These are phyloP conservation scores for Termitomyces eurrhizus DNA, from an alignment of 768 basidiomycete species.

Conservation along the genomic window DNA sequence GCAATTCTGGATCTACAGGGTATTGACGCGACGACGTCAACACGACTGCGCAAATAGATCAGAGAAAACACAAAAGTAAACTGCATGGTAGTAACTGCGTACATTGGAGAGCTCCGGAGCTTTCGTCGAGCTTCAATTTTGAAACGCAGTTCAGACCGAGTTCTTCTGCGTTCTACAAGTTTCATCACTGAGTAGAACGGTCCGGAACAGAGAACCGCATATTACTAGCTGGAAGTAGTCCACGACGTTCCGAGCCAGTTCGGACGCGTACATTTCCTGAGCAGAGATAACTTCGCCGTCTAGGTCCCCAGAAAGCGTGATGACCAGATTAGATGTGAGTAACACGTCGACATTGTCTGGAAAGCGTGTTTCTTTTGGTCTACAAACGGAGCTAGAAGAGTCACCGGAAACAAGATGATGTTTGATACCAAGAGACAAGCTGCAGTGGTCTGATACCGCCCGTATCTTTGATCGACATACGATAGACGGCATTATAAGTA, in stretches of 20 bases:
- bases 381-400: slow-evolving; percentile 23
- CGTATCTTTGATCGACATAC: slow-evolving; percentile 34
- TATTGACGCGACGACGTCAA: slow-evolving; percentile 18
- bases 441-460: slow-evolving; percentile 38
- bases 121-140: slow-evolving; percentile 42
- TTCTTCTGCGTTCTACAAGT: slow-evolving; percentile 50
- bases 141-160: slow-evolving; percentile 60
- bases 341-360: slow-evolving; percentile 44
- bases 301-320: slow-evolving; percentile 52
- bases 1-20: slow-evolving; percentile 10
- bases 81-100: slow-evolving; percentile 15
- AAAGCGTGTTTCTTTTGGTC: slow-evolving; percentile 33
- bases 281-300: slow-evolving; percentile 39
- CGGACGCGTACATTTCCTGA: slow-evolving; percentile 42
- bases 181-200: background rate
- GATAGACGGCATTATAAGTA: slow-evolving; percentile 27
- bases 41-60: slow-evolving; percentile 8
- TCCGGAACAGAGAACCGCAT: background rate
- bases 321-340: slow-evolving; percentile 42
- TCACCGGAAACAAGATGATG: slow-evolving; percentile 37
- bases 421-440: slow-evolving; percentile 41
- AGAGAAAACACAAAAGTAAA: slow-evolving; percentile 4
- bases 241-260: slow-evolving; percentile 44
- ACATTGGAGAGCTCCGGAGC: slow-evolving; percentile 40
- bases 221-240: slow-evolving; percentile 49